Evolutionary conservation across 1,139 yeast species (phyloP).

Genomic region (Entelexis paramagnoliae): DNA sequence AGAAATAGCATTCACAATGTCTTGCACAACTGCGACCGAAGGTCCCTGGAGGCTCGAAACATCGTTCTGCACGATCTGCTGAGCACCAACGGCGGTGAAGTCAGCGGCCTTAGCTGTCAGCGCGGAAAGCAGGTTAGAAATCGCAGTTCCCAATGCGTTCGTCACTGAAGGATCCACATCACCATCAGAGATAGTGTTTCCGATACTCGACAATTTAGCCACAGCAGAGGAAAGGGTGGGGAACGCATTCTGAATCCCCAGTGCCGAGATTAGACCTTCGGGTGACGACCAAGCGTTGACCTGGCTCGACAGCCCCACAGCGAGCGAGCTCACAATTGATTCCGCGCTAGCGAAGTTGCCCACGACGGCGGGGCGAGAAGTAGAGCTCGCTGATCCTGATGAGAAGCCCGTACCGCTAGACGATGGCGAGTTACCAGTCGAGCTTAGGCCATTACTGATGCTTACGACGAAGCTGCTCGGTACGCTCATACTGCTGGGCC

Average conservation of each 20-base stretch:
- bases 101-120: background rate
- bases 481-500: too few relatives aligned
- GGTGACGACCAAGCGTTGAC: background rate
- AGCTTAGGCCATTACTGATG: too few relatives aligned
- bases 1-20: background rate
- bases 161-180: background rate
- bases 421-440: too few relatives aligned
- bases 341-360: too few relatives aligned
- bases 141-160: background rate
- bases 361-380: too few relatives aligned
- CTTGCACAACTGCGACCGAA: background rate
- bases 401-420: too few relatives aligned
- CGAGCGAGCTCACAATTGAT: too few relatives aligned
- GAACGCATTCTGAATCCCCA: background rate
- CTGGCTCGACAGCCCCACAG: background rate
- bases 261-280: background rate
- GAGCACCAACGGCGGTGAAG: background rate
- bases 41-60: background rate
- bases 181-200: background rate
- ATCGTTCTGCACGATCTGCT: background rate
- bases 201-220: background rate
- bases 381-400: too few relatives aligned
- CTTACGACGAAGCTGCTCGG: too few relatives aligned
- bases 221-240: background rate
- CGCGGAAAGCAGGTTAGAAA: background rate